Evolutionary conservation across 805 yeast genomes (phyloP), one percentile per base, ranked within the genome.

Genomic region (Ogataea trehalophila): DNA sequence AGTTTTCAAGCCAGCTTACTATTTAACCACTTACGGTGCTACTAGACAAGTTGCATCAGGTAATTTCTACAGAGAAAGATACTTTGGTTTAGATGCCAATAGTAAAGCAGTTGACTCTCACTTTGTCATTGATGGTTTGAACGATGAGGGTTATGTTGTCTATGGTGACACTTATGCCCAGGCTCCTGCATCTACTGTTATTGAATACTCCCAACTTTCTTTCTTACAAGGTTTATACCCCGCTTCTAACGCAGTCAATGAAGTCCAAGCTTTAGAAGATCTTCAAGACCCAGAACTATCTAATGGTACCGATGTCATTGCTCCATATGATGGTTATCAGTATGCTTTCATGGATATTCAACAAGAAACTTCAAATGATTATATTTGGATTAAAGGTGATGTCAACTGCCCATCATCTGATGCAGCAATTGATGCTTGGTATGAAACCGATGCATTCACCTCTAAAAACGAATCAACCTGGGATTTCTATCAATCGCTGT

Each of bases 141-240:
- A 68, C 47, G 53, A 53, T 16, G 60, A 68, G 11, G 74, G 74
- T 16, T 58, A 60, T 38, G 74, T 58, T 54, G 61, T 66, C 17
- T 53, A 62, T 41, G 66, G 71, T 18, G 69, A 74, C 41, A 59
- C 69, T 35, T 63, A 66, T 44, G 70, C 72, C 13, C 69, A 67
- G 45, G 65, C 68, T 17, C 63, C 73, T 5, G 62, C 68, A 29
- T 48, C 62, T 7, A 65, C 63, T 23, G 76, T 74, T 33, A 59
- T 75, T 37, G 61, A 65, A 36, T 67, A 66, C 58, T 68, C 76
- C 18, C 76, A 72, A 48, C 47, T 65, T 47, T 65, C 77, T 4
- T 75, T 73, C 60, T 53, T 73, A 38, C 79, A 75, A 57, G 79
- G 79, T 33, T 56, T 75, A 35, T 75, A 71, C 52, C 79, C 79